Evolutionary conservation across 129 eudicot species (phyloP).

Genomic region (Flaveria trinervia): DNA sequence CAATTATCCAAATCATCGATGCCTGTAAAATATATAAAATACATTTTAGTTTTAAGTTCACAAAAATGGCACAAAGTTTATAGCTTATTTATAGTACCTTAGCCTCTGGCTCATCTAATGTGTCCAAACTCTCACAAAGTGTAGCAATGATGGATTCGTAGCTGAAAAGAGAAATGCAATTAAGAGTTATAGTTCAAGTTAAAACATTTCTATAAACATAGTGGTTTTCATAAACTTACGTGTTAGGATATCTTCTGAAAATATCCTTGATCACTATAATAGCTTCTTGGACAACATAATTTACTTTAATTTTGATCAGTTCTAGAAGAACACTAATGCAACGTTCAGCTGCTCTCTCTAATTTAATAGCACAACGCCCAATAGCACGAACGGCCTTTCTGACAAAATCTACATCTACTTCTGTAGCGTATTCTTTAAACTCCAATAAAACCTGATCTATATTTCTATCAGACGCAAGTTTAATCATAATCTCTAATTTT

Average conservation of each 20-base stretch:
- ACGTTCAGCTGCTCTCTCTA: constrained; percentile 99
- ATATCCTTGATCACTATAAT: constrained; percentile 96
- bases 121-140: constrained; percentile 97
- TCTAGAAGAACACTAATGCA: constrained; percentile 98
- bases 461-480: constrained; percentile 97
- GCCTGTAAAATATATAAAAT: constrained; percentile 48
- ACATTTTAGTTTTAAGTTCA: background rate
- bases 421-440: constrained; percentile 98
- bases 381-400: constrained; percentile 99
- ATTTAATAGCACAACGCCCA: constrained; percentile 98
- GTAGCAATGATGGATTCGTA: constrained; percentile 98
- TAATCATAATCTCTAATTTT: constrained; percentile 96
- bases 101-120: constrained; percentile 98
- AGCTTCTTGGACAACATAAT: constrained; percentile 97
- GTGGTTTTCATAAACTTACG: constrained; percentile 48
- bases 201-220: constrained; percentile 1
- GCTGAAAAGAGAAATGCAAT: constrained; percentile 40
- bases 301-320: constrained; percentile 94
- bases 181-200: constrained; percentile 35
- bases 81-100: constrained; percentile 51
- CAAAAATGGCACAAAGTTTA: constrained; percentile 13
- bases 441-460: constrained; percentile 98
- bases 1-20: constrained; percentile 99
- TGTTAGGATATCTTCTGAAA: constrained; percentile 97
- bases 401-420: constrained; percentile 97